Evolutionary conservation across 257 asterid species (phyloP), one percentile per base, ranked within the genome.

Genomic region (Verbascum thapsus): DNA sequence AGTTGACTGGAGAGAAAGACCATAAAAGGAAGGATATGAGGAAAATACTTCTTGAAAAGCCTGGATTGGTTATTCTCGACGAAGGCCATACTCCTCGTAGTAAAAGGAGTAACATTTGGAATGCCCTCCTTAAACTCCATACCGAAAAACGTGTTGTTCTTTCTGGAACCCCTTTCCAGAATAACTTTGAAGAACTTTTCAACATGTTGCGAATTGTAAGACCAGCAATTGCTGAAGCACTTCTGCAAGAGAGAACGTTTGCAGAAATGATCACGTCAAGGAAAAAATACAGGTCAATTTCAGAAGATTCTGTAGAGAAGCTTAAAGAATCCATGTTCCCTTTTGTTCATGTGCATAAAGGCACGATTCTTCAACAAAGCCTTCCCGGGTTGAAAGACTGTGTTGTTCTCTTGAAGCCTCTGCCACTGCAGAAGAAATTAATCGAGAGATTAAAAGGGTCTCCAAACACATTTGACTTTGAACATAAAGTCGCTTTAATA

Each of bases 121-220:
- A 79, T 8, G 78, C 69, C 6, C 68, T 84, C 13, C 58, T 40
- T 6, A 76, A 74, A 48, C 76, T 87, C 18, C 22, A 67, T 39
- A 80, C 87, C 0, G 62, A 64, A 10, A 81, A 74, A 52, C 74
- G 82, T 23, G 74, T 87, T 35, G 78, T 87, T 55, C 88, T 87
- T 12, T 81, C 95, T 10, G 95, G 89, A 50, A 87, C 91, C 40
- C 95, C 89, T 7, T 87, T 87, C 68, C 91, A 84, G 30, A 87
- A 87, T 63, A 84, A 80, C 8, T 84, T 87, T 34, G 19, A 13
- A 0, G 91, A 86, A 58, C 87, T 86, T 32, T 78, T 76, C 78
- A 84, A 84, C 76, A 76, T 77, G 0, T 13, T 84, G 52, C 78
- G 59, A 12, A 9, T 80, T 12, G 91, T 81, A 3, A 72, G 91